Evolutionary conservation across 495 filamentous ascomycete species (phyloP).

Genomic region (Terfezia claveryi): DNA sequence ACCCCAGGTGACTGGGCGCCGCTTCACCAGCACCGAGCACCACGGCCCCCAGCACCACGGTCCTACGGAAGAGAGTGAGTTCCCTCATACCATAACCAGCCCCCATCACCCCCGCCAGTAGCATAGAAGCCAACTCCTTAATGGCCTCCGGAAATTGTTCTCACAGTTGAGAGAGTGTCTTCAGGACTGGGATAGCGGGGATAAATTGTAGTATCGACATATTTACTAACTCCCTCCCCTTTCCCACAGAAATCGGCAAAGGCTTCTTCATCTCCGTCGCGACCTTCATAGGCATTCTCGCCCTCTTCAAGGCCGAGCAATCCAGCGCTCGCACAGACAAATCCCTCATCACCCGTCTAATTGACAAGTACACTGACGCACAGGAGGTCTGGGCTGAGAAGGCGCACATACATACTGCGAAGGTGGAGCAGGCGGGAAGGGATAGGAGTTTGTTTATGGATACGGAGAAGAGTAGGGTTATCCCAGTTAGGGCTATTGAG

Average conservation of each 20-base stretch:
- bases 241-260: constrained; percentile 10
- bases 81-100: too few relatives aligned
- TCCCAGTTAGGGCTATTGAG: constrained; percentile 45
- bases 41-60: not conserved
- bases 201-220: not conserved
- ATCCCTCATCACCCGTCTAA: constrained; percentile 34
- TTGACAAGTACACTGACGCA: constrained; percentile 30
- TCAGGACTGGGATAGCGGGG: not conserved
- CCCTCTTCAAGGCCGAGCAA: constrained; percentile 34
- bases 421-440: constrained; percentile 45
- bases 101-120: not conserved
- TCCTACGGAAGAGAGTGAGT: not conserved
- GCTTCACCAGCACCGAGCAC: not conserved
- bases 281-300: constrained; percentile 32
- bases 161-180: not conserved
- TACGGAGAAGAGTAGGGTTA: constrained; percentile 24
- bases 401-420: constrained; percentile 39
- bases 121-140: not conserved
- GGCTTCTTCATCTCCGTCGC: constrained; percentile 44
- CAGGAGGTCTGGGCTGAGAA: constrained; percentile 32
- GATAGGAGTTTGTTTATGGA: constrained; percentile 45
- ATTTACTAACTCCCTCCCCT: not conserved
- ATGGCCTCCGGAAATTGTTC: not conserved
- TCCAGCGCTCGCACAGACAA: constrained; percentile 27
- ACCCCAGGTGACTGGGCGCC: not conserved